These are phyloP conservation scores for Lentinula raphanica DNA, from an alignment of 768 basidiomycete species.

Conservation along the genomic window DNA sequence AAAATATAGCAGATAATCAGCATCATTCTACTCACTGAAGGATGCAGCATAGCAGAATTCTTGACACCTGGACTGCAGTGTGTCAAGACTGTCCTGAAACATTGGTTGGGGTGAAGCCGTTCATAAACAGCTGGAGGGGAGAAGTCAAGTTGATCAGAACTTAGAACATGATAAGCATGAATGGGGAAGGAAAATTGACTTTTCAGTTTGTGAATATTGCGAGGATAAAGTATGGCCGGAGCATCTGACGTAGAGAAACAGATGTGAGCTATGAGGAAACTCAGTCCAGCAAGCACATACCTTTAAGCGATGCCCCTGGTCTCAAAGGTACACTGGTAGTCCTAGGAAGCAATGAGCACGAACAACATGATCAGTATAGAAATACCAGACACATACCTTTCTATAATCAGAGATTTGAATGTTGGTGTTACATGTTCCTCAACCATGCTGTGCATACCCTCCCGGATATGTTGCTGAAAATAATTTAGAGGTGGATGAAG, in stretches of 20 bases:
- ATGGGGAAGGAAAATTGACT: neutral
- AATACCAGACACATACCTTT: constrained; percentile 36
- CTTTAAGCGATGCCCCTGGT: constrained; percentile 44
- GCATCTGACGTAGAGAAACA: constrained; percentile 29
- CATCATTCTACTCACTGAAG: constrained; percentile 22
- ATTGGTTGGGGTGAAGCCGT: constrained; percentile 44
- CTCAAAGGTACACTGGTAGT: constrained; percentile 50
- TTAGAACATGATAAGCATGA: too few relatives aligned
- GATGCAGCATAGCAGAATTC: constrained; percentile 38
- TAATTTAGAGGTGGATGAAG: constrained; percentile 38
- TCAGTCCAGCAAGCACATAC: constrained; percentile 25
- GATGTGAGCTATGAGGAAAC: neutral
- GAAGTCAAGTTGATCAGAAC: neutral
- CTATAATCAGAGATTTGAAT: constrained; percentile 36
- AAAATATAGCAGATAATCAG: neutral
- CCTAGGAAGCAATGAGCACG: constrained; percentile 22
- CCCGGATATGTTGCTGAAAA: constrained; percentile 34
- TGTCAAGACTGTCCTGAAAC: constrained; percentile 67
- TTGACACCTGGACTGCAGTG: constrained; percentile 47
- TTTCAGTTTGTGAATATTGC: constrained; percentile 12
- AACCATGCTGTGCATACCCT: constrained; percentile 28
- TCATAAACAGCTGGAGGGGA: constrained; percentile 43
- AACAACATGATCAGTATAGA: neutral
- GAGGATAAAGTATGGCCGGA: constrained; percentile 31
- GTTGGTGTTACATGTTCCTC: constrained; percentile 52